A percentile compares a stretch with the other conserved stretches of the same genome.
Conservation (phyloP, 2,329 filamentous ascomycete species). For the Botrytis porri region DNA sequence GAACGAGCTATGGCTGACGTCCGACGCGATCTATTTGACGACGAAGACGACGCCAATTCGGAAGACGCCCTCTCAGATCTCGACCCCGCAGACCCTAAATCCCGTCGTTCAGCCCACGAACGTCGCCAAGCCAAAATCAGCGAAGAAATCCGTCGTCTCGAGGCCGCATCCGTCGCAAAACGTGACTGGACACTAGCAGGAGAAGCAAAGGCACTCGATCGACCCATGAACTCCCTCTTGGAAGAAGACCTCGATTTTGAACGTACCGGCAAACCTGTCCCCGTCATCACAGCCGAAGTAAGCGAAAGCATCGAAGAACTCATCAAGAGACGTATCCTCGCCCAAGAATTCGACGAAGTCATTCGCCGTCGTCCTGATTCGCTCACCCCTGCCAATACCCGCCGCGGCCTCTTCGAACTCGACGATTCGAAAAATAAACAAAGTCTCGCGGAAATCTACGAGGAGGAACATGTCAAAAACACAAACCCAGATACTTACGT, state of each 20-base stretch:
- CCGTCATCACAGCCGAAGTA: slow-evolving; percentile 87
- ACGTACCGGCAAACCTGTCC: slow-evolving; percentile 88
- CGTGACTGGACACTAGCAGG: slow-evolving; percentile 87
- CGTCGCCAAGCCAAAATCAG: slow-evolving; percentile 79
- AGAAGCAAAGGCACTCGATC: slow-evolving; percentile 77
- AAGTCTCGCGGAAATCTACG: slow-evolving; percentile 87
- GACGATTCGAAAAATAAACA: slow-evolving; percentile 86
- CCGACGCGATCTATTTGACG: slow-evolving; percentile 86
- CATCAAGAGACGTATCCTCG: slow-evolving; percentile 88
- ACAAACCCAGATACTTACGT: slow-evolving; percentile 76
- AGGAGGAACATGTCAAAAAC: slow-evolving; percentile 81
- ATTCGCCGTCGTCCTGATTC: slow-evolving; percentile 76
- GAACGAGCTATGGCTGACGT: slow-evolving; percentile 83
- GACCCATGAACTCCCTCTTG: slow-evolving; percentile 86
- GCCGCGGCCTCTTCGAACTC: slow-evolving; percentile 67
- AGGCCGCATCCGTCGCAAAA: slow-evolving; percentile 84
- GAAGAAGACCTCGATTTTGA: slow-evolving; percentile 97
- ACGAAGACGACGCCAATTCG: slow-evolving; percentile 62
- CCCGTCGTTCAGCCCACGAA: slow-evolving; percentile 81
- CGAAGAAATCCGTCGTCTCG: slow-evolving; percentile 87
- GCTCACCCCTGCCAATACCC: slow-evolving; percentile 56
- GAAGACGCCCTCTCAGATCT: slow-evolving; percentile 63
- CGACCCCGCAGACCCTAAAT: slow-evolving; percentile 66
- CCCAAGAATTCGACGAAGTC: slow-evolving; percentile 89
- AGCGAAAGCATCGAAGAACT: slow-evolving; percentile 89